Evolutionary conservation across 306 rosid species (phyloP), one percentile per base, ranked within the genome.

Genomic region (Casuarina glauca): DNA sequence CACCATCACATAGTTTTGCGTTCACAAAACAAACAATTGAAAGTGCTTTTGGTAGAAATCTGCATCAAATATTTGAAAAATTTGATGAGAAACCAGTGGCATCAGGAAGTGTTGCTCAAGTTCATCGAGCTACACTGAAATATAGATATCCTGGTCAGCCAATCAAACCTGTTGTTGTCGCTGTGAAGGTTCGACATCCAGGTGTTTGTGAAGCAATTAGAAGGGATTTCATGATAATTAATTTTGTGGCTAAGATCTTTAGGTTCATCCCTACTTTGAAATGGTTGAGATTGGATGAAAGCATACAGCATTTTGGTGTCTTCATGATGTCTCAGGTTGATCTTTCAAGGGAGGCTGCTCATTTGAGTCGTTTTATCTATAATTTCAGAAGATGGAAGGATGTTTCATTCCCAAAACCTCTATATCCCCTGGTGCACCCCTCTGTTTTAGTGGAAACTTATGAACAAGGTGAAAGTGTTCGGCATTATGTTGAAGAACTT

Each of bases 61-160:
- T 92, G 50, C 74, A 76, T 67, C 90, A 90, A 80, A 87, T 90
- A 54, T 93, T 93, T 87, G 96, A 93, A 76, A 84, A 54, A 0
- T 90, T 93, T 85, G 92, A 90, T 6, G 89, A 87, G 82, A 85
- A 90, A 73, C 97, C 96, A 67, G 88, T 92, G 71, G 97, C 90
- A 42, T 92, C 97, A 3, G 97, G 96, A 79, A 92, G 96, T 80
- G 84, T 92, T 69, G 96, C 97, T 86, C 97, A 92, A 83, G 92
- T 92, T 74, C 93, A 92, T 86, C 89, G 87, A 78, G 97, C 91
- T 75, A 83, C 82, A n/a, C 82, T 92, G 43, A 92, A 87, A 75
- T 90, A 86, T 82, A 80, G 80, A 69, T 90, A 84, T 79, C 97
- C 93, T 4, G 88, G 96, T 79, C 85, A 80, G 81, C 73, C 73